Evolutionary conservation across 352 stramenopile species (phyloP), one percentile per base, ranked within the genome.

Genomic region (Phytophthora sp.): DNA sequence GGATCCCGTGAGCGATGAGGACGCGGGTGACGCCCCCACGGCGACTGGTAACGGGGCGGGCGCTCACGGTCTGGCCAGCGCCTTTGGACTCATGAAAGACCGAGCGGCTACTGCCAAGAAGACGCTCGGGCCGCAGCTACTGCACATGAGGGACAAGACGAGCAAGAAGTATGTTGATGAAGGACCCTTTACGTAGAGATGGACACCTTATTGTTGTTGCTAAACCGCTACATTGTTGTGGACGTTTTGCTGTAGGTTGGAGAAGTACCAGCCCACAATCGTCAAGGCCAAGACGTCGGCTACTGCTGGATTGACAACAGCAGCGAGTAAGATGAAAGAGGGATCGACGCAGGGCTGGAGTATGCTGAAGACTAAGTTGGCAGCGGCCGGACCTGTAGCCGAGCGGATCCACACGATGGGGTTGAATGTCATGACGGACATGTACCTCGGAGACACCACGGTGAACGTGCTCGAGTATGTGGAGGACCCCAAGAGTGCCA

Each of bases 311-410:
- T 54, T 66, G n/a, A 61, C 53, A 7, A 66, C 56, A 7, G 69
- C 69, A 42, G 60, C 69, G 20, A 61, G 71, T 39, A 80, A 76
- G 52, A 78, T 93, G 24, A 90, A 88, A 35, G 84, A 89, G 50
- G 86, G 86, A 4, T 91, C 83, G 11, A 88, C 82, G 4, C 82
- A 95, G 51, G 82, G 86, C 3, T 94, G 84, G 83, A 91, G 82
- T 26, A 88, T 91, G 38, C 45, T 94, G 31, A 92, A 91, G 74
- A 92, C 75, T 16, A 92, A 88, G 51, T 41, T 94, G 35, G 82
- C 86, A 7, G 79, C 83, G 1, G 84, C 84, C 3, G 83, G 82
- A 23, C 84, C 84, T 11, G 84, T 91, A n/a, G 86, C 86, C 0
- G 86, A 90, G 54, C 78, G 78, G 54, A 80, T 95, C 53, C 84